phyloP scores from a whole-genome alignment of 192 early-diverging fungal species.

The Backusella mclennaniae region DNA sequence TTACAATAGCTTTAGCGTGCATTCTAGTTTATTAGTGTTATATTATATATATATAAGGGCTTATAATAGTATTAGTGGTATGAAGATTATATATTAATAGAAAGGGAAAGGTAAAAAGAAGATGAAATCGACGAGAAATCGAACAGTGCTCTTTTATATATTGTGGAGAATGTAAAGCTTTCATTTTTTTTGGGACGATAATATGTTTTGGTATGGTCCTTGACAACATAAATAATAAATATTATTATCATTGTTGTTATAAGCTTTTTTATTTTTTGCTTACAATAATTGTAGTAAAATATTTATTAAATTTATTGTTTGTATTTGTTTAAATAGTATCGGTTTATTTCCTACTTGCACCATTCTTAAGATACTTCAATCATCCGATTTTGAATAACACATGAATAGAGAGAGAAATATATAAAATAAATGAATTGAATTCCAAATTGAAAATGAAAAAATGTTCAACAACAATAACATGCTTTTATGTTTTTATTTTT shows the following conservation, averaged over 20 bases:
- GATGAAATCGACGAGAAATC: neutral
- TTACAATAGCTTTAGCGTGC: slow-evolving; percentile 3
- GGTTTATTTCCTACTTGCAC: neutral
- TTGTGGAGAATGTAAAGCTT: neutral
- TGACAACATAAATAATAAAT: neutral
- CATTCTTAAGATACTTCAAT: slow-evolving; percentile 7
- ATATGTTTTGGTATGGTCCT: slow-evolving; percentile 5
- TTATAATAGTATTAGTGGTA: neutral
- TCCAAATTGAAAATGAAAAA: no score
- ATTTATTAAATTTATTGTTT: neutral
- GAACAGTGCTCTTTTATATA: neutral
- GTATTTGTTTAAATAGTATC: neutral
- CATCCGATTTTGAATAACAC: neutral
- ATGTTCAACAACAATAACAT: neutral
- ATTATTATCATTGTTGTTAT: neutral
- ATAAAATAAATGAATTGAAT: no score
- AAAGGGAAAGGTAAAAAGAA: neutral
- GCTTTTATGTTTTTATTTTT: neutral
- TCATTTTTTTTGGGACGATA: neutral
- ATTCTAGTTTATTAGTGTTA: neutral
- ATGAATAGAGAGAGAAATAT: no score
- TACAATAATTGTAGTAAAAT: neutral
- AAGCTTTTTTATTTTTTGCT: neutral
- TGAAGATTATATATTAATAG: neutral
- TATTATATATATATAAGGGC: neutral